Base-by-base conservation (phyloP, 2,329 filamentous ascomycete genomes). In the Neonectria magnoliae region DNA sequence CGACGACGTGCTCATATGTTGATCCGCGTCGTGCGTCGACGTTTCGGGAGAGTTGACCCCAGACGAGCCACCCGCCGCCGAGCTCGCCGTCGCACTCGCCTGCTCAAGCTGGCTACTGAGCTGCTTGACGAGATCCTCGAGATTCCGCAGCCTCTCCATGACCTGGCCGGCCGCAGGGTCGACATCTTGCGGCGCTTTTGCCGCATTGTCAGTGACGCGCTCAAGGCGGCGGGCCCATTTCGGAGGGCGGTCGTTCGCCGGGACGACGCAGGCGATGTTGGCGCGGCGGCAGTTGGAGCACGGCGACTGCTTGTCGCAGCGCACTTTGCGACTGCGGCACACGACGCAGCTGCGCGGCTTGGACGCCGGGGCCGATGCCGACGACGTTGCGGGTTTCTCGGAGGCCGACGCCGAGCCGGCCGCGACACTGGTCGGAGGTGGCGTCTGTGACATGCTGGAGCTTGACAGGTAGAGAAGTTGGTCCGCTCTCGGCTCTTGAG, bases 271-370 rank as follows among this genome's bases (percentile, higher is more conserved):
- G 10, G 81, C 76, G 44, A 88, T 86, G 55, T 82, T 81, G 11
- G 82, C 85, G 5, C 82, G 81, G 10, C 82, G 83, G 69, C 86
- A 88, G 68, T 87, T 88, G 5, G 85, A 84, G 68, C 87, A 88
- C 1, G 86, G 86, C 4, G 82, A 83, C 47, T 78, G 75, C 73
- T 87, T 88, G 71, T 88, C 84, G 73, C 87, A 89, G 48, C 85
- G 84, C 5, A 88, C 86, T 68, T 88, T 88, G 50, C 86, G 85
- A 36, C 75, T 78, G 47, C 86, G 81, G 65, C 86, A 88, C 4
- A 82, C 79, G 5, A 83, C 77, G 57, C 84, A 87, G 71, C 84
- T 85, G 57, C 83, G 82, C 55, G 72, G 74, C 68, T 84, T 81
- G 25, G 57, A n/a, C 36, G 55, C 27, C 25, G 61, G 48, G 14